Base-by-base conservation (phyloP, 345 rosid genomes). In the Melastoma malabathricum region DNA sequence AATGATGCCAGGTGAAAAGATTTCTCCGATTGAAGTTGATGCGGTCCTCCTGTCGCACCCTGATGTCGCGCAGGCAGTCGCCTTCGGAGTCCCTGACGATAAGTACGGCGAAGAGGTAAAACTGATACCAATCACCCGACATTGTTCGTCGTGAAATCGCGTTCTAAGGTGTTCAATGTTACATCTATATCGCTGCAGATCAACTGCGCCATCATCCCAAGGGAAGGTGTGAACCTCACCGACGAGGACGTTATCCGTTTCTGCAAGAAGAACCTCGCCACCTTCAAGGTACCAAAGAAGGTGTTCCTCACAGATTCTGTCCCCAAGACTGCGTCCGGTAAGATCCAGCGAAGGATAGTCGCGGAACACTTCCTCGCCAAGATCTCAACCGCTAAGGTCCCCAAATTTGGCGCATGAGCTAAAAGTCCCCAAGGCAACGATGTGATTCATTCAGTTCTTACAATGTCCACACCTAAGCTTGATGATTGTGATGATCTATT, bases 71-170 rank as follows among this genome's bases (percentile, higher is more conserved):
- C 83, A 90, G 41, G 96, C 89, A 0, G 98, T 90, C 39, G 78
- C 83, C 17, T 90, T 86, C 3, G 98, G 94, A 20, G 92, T 84
- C 44, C 96, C 96, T 6, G 98, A 90, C 57, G 96, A 84, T 6
- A 92, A 92, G 66, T 87, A 87, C 25, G 96, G 98, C 3, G 98
- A 92, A 74, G 96, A 90, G 98, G 98, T 86, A 62, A n/a, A 51
- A 7, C 22, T 3, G 46, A 1, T 48, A 44, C 58, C 19, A 44
- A 41, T 20, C 13, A 13, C 5, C 10, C 20, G 14, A 16, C 13
- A 3, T 27, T 5, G 9, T 47, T 15, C 18, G 44, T 17, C 51
- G 0, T n/a, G 3, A 14, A 13, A 46, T 34, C 18, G 3, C 14
- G 45, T 27, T 17, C 15, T 19, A 38, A 43, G 10, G 48, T 23